These are phyloP conservation scores for Paraurostyla sp. DNA, from an alignment of 73 alveolate species.

Conservation along the genomic window DNA sequence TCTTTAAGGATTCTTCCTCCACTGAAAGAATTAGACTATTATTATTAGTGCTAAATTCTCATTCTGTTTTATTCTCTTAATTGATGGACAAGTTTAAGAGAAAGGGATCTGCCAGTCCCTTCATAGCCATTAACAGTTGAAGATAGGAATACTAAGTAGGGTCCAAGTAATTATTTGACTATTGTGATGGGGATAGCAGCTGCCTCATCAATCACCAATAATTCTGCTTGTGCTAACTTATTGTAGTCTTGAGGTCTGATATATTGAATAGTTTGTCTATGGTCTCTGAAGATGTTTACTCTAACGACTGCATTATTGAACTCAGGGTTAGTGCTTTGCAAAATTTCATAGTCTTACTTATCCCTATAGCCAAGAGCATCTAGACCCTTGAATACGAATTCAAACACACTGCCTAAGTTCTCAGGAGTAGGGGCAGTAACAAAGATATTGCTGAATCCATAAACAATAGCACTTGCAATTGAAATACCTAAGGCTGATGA, in stretches of 20 bases:
- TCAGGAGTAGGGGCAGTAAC: constrained; percentile 99
- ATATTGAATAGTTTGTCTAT: constrained; percentile 95
- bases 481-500: constrained; percentile 99
- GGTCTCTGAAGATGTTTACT: constrained; percentile 91
- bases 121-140: constrained; percentile 99
- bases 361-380: constrained; percentile 96
- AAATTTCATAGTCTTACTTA: constrained; percentile 92
- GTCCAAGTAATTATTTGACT: constrained; percentile 95
- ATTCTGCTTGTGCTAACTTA: constrained; percentile 95
- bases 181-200: constrained; percentile 99
- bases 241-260: constrained; percentile 91
- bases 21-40: constrained; percentile 49
- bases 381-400: constrained; percentile 97
- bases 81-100: constrained; percentile 89
- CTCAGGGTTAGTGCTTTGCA: constrained; percentile 93
- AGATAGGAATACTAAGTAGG: constrained; percentile 96
- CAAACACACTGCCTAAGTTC: constrained; percentile 97
- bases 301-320: constrained; percentile 93
- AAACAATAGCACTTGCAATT: constrained; percentile 97
- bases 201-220: constrained; percentile 99
- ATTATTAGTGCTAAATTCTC: constrained; percentile 72
- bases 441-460: constrained; percentile 98
- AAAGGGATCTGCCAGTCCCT: constrained; percentile 98
- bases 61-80: constrained; percentile 73
- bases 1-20: constrained; percentile 88